phyloP scores from a whole-genome alignment of 257 asterid species.

The Solanum stenotomum region DNA sequence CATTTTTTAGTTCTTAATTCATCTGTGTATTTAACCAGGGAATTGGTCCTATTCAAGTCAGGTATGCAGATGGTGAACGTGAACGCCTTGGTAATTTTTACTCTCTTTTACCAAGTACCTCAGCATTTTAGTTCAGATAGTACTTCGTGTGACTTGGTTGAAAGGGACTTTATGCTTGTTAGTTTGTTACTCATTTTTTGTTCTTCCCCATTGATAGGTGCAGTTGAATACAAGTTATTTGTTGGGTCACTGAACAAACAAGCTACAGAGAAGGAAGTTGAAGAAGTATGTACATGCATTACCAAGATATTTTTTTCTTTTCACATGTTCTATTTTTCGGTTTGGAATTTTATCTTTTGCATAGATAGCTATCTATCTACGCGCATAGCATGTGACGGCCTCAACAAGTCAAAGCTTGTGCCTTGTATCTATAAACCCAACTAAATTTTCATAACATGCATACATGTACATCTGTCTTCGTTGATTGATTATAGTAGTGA shows the following conservation, averaged over 20 bases:
- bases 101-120: not conserved
- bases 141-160: not conserved
- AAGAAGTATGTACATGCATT: conserved; percentile 51
- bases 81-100: conserved; percentile 75
- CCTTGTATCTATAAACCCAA: not conserved
- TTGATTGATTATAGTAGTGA: not conserved
- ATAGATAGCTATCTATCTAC: not conserved
- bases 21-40: conserved; percentile 46
- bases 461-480: not conserved
- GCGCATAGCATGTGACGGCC: not conserved
- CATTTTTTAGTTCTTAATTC: conserved; percentile 8
- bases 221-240: conserved; percentile 83
- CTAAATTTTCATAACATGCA: not conserved
- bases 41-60: conserved; percentile 86
- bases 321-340: not conserved
- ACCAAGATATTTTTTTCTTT: not conserved
- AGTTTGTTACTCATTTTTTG: conserved; percentile 3
- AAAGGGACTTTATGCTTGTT: not conserved
- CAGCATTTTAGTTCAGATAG: not conserved
- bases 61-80: conserved; percentile 99
- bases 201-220: conserved; percentile 38
- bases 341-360: not conserved
- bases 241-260: conserved; percentile 85
- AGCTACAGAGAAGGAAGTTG: conserved; percentile 88
- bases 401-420: not conserved